Evolutionary conservation across 2,329 filamentous ascomycete genomes (phyloP), one percentile per base, ranked within the genome.

Genomic region (Sporothrix curviconia): DNA sequence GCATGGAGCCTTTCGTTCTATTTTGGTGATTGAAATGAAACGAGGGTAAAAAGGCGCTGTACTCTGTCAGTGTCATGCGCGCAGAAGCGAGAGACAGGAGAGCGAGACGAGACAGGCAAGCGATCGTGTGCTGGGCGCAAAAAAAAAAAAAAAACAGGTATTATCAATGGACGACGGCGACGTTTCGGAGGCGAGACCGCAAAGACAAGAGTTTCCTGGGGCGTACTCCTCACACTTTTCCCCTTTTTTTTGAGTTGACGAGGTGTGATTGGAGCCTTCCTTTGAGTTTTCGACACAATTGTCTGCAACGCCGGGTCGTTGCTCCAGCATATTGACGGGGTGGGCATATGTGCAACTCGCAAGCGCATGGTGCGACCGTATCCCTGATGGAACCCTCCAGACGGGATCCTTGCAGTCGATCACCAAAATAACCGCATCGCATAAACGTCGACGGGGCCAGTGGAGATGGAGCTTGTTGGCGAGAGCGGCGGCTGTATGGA

Each of bases 351-450:
- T 58, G 60, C 55, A 53, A 56, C 60, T 56, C 43, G 32, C 46
- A 53, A 51, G 47, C 14, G 57, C 55, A 61, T 61, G 52, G 55
- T 58, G 60, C 60, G 55, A 61, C 58, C 19, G 57, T 51, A 55
- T 55, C 59, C 46, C 39, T 43, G 37, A 51, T 50, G 54, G 53
- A 56, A 36, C 28, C 43, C 43, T 39, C 32, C 49, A 24, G 22
- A 36, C n/a, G 15, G 7, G 12, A 57, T 53, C 59, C 55, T 43
- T 52, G 57, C 19, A 37, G 60, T 12, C 60, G 60, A 61, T 61
- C 60, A 34, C 37, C 17, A 24, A 49, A 52, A 46, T 44, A 40
- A 32, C 55, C 55, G 55, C 55, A 44, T 52, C 39, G 47, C 55
- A n/a, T n/a, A n/a, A n/a, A n/a, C n/a, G n/a, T n/a, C n/a, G n/a